Evolutionary conservation across 208 protist genomes (phyloP).

Genomic region (Leishmania major): DNA sequence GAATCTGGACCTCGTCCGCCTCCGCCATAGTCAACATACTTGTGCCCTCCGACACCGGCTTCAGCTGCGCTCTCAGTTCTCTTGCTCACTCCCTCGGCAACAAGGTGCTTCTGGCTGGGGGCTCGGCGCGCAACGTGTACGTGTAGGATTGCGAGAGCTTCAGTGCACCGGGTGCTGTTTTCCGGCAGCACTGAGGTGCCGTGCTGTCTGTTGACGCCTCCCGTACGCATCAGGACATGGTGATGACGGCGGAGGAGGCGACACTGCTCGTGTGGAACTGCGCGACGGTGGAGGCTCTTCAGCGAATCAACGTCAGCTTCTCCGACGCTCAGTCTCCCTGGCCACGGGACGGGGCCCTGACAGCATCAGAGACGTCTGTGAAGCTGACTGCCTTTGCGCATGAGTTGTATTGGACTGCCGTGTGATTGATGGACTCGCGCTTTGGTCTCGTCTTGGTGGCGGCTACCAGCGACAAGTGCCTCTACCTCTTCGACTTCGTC

Average conservation of each 20-base stretch:
- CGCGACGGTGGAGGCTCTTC: conserved; percentile 10
- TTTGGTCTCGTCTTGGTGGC: conserved; percentile 19
- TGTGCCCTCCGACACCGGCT: conserved; percentile 21
- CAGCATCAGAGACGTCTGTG: background rate
- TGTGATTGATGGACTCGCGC: conserved; percentile 7
- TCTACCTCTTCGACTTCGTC: conserved; percentile 1
- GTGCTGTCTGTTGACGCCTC: conserved; percentile 17
- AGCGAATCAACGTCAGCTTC: conserved; percentile 13
- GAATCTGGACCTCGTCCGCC: conserved; percentile 28
- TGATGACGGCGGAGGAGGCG: conserved; percentile 31
- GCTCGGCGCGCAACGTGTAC: conserved; percentile 9
- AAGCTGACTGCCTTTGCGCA: background rate
- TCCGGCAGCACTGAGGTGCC: conserved; percentile 10
- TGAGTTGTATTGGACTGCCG: conserved; percentile 23
- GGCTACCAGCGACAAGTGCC: conserved; percentile 21
- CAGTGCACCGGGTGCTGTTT: background rate
- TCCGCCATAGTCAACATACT: conserved; percentile 7
- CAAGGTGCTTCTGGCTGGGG: conserved; percentile 11
- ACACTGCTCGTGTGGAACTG: conserved; percentile 34
- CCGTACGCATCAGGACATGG: conserved; percentile 5
- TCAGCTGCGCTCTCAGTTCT: conserved; percentile 13
- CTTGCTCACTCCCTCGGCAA: conserved; percentile 16
- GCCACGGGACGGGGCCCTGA: background rate
- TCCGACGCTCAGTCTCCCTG: background rate
- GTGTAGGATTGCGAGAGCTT: conserved; percentile 19